A percentile compares a stretch with the other conserved stretches of the same genome.
Evolutionary conservation across 306 rosid species (phyloP).

Genomic region (Rosa rugosa): DNA sequence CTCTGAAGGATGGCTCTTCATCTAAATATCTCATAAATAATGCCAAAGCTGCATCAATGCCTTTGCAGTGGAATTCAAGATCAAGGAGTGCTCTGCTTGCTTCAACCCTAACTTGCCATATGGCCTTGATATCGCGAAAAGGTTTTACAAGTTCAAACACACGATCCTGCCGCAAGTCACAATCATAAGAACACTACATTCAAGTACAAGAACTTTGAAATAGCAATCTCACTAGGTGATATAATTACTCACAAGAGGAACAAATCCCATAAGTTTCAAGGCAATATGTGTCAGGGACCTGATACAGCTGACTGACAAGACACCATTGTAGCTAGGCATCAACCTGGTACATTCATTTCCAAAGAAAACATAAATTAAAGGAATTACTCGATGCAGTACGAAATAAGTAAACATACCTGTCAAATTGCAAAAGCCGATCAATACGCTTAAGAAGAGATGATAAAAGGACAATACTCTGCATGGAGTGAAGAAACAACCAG

Average conservation of each 20-base stretch:
- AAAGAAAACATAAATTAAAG: constrained; percentile 32
- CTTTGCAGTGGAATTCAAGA: constrained; percentile 84
- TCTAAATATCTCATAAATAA: constrained; percentile 69
- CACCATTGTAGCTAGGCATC: constrained; percentile 96
- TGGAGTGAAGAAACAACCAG: constrained; percentile 27
- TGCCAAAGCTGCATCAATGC: constrained; percentile 65
- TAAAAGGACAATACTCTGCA: constrained; percentile 79
- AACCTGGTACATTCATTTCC: constrained; percentile 61
- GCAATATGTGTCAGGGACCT: constrained; percentile 91
- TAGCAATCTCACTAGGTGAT: constrained; percentile 19
- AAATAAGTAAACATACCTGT: constrained; percentile 57
- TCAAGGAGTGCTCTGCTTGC: constrained; percentile 90
- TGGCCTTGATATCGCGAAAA: constrained; percentile 55
- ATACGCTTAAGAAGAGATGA: constrained; percentile 89
- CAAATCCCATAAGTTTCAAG: constrained; percentile 73
- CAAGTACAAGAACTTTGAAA: constrained; percentile 26
- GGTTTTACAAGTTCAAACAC: constrained; percentile 75
- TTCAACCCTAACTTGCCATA: constrained; percentile 90
- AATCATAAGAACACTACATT: constrained; percentile 21
- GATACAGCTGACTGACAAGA: constrained; percentile 84
- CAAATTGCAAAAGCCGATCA: constrained; percentile 86
- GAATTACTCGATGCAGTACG: constrained; percentile 27
- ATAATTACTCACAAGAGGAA: constrained; percentile 67
- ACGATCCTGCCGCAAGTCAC: constrained; percentile 67
- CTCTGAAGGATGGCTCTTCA: constrained; percentile 84